A percentile compares a stretch with the other conserved stretches of the same genome.
Conservation (phyloP, 441 rosid species). For the Erodium moschatum region DNA sequence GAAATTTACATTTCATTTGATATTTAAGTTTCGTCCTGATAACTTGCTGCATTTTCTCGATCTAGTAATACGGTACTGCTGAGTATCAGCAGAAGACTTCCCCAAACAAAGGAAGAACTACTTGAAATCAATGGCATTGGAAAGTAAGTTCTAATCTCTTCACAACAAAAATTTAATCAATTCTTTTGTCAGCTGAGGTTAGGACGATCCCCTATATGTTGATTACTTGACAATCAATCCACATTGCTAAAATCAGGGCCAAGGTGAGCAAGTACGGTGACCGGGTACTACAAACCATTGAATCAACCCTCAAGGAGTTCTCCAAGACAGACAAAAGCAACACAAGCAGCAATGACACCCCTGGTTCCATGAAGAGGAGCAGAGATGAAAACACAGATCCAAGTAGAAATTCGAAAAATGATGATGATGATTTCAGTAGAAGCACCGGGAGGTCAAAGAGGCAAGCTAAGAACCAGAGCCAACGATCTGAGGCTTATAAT, state of each 20-base stretch:
- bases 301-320: slow-evolving; percentile 52
- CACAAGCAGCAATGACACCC: slow-evolving; percentile 34
- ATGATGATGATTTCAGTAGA: slow-evolving; percentile 48
- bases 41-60: slow-evolving; percentile 14
- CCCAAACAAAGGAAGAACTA: slow-evolving; percentile 82
- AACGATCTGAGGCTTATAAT: slow-evolving; percentile 15
- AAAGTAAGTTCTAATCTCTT: slow-evolving; percentile 49
- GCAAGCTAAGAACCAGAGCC: slow-evolving; percentile 20
- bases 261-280: slow-evolving; percentile 77
- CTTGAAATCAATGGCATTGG: slow-evolving; percentile 91
- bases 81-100: slow-evolving; percentile 63
- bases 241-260: slow-evolving; percentile 37
- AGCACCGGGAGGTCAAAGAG: slow-evolving; percentile 64
- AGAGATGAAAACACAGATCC: slow-evolving; percentile 42
- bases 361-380: slow-evolving; percentile 62
- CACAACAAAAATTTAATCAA: too few species aligned
- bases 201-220: background rate
- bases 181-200: background rate
- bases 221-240: slow-evolving; percentile 7
- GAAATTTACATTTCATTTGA: background rate
- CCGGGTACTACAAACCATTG: slow-evolving; percentile 72
- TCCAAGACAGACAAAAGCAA: slow-evolving; percentile 38
- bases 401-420: slow-evolving; percentile 20
- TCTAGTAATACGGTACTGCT: slow-evolving; percentile 69
- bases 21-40: slow-evolving; percentile 6